A percentile compares a stretch with the other conserved stretches of the same genome.
phyloP scores from a whole-genome alignment of 2,329 filamentous ascomycete species.

The Xylariaceae sp. region DNA sequence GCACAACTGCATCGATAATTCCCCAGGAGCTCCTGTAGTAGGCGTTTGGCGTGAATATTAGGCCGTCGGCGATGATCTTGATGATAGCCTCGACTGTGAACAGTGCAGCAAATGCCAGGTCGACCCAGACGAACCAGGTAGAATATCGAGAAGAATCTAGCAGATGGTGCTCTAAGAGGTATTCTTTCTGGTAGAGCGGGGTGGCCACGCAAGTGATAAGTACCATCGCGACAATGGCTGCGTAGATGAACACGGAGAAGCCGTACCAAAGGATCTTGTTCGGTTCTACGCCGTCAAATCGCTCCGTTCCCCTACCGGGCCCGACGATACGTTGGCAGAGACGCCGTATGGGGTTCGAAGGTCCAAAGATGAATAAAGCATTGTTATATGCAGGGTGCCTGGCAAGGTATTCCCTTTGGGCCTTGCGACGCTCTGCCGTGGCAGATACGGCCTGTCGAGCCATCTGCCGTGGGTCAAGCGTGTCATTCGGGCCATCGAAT shows the following conservation, averaged over 20 bases:
- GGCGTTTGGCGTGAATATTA: constrained; percentile 94
- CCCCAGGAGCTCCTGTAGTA: constrained; percentile 97
- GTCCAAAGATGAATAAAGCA: constrained; percentile 78
- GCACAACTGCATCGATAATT: constrained; percentile 84
- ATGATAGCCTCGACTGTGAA: constrained; percentile 83
- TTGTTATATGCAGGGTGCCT: constrained; percentile 89
- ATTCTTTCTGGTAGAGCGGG: constrained; percentile 85
- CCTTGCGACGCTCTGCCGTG: constrained; percentile 72
- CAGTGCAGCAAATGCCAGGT: constrained; percentile 78
- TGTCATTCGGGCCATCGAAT: constrained; percentile 66
- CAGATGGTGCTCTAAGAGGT: constrained; percentile 49
- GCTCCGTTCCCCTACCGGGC: constrained; percentile 76
- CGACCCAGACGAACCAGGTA: constrained; percentile 95
- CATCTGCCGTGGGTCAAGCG: constrained; percentile 77
- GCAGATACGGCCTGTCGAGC: constrained; percentile 84
- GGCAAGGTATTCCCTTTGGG: constrained; percentile 82
- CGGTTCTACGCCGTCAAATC: constrained; percentile 83
- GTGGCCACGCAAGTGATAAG: constrained; percentile 89
- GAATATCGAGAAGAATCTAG: constrained; percentile 42
- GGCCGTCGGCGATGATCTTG: constrained; percentile 90
- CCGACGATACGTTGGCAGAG: constrained; percentile 87
- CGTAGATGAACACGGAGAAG: constrained; percentile 90
- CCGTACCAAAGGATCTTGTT: constrained; percentile 86
- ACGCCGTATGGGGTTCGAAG: constrained; percentile 68
- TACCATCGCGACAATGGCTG: constrained; percentile 96